Base-by-base conservation (phyloP, 306 rosid species). In the Quercus glauca region DNA sequence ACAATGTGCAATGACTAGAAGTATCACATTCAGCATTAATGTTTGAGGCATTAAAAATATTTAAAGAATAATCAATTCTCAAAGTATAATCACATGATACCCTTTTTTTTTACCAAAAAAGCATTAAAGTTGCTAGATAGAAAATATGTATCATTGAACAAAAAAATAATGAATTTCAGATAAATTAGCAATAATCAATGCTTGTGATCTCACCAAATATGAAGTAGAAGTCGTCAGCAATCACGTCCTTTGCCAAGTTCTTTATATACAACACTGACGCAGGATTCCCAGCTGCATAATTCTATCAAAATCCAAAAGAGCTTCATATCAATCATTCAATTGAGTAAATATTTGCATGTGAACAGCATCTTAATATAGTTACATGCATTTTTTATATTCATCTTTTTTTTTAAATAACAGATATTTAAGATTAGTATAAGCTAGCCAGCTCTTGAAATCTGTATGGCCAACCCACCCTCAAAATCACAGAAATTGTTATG, bases 171-270 rank as follows among this genome's bases (percentile, higher is more conserved):
- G 23, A 56, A 56, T 43, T 73, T 63, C 14, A 26, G 28, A 8
- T 18, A 25, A 75, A 15, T 9, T 10, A 59, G 37, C 58, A 61
- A 68, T 8, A 68, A 76, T 70, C 58, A 76, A 3, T 45, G 59
- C 74, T 68, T 11, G 79, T 71, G 78, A 80, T 80, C 95, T 90
- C 58, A 94, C 99, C 99, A 84, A 92, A 95, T 84, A 92, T 86
- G 79, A 85, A 85, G 83, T 86, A 90, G 78, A 95, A 90, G 85
- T 95, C 98, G 69, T 92, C 94, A 63, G 77, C 76, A 78, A 85
- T 69, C 76, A 92, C 92, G 74, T 92, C 99, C 88, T 95, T 95
- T 19, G 98, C 97, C 89, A 95, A 86, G 91, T 95, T 95, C 91
- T 95, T 95, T 45, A 95, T 81, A 83, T 95, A 95, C 89, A 95